Evolutionary conservation across 192 early-diverging fungal genomes (phyloP), one percentile per base, ranked within the genome.

Genomic region (Podila epigama): DNA sequence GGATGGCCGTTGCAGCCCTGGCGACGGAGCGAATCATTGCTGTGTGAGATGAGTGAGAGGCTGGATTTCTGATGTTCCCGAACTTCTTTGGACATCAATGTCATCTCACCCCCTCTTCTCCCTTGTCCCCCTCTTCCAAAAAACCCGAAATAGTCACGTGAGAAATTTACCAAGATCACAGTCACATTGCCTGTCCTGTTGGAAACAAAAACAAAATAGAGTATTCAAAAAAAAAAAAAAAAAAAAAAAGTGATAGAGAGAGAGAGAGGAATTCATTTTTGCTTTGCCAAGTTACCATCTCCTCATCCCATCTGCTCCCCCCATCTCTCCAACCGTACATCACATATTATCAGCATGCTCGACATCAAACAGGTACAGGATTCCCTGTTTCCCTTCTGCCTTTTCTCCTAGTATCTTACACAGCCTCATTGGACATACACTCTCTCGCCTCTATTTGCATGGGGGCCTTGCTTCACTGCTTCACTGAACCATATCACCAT

Each of bases 1-100:
- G 73, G 35, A 77, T 60, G 61, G 25, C 44, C 44, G 73, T 61
- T 58, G 73, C 53, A 51, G 73, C 73, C 51, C 73, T 63, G 50
- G 68, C 58, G 61, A 77, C 73, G 61, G 56, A 68, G 56, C 73
- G 73, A 54, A 77, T 60, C 73, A 77, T 77, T 35, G 37, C 15
- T 16, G 32, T 31, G 55, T 28, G 55, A 22, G 44, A 48, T 48
- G 44, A 48, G 54, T 27, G 64, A 27, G 60, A 62, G 35, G 31
- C 34, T 36, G 60, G 54, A 66, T 32, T 51, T 42, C 34, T 29
- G 65, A 36, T n/a, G n/a, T n/a, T n/a, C n/a, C n/a, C n/a, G n/a
- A n/a, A n/a, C n/a, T n/a, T n/a, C n/a, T n/a, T n/a, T n/a, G n/a
- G n/a, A n/a, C n/a, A n/a, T n/a, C n/a, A n/a, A n/a, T n/a, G 44